These are phyloP conservation scores for Bocquillonia castaneifolia DNA, from an alignment of 441 rosid genomes.

Conservation along the genomic window DNA sequence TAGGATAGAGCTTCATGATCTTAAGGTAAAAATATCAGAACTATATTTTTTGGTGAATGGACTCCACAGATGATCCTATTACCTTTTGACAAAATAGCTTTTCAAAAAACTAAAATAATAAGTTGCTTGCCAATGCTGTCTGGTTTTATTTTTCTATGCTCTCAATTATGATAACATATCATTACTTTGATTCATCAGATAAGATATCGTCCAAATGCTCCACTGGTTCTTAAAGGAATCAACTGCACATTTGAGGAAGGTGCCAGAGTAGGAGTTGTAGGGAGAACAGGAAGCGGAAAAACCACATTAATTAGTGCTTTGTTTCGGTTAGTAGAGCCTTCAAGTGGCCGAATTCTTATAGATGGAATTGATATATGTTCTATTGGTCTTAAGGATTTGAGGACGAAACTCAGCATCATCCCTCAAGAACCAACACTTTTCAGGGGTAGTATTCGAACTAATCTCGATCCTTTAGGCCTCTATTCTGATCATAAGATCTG, in stretches of 20 bases:
- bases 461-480: slow-evolving; percentile 67
- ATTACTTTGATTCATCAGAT: slow-evolving; percentile 39
- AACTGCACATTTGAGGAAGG: slow-evolving; percentile 71
- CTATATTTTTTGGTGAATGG: neutral
- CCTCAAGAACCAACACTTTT: slow-evolving; percentile 91
- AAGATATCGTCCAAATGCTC: slow-evolving; percentile 68
- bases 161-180: neutral
- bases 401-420: slow-evolving; percentile 82
- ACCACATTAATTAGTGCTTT: slow-evolving; percentile 78
- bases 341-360: slow-evolving; percentile 56
- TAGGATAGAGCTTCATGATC: slow-evolving; percentile 63
- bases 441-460: slow-evolving; percentile 67
- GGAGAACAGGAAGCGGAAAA: slow-evolving; percentile 94
- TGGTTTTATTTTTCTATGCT: too few relatives aligned
- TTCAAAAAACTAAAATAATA: too few relatives aligned
- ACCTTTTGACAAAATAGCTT: too few relatives aligned
- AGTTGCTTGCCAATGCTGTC: too few relatives aligned
- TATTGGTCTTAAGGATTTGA: slow-evolving; percentile 73
- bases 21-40: slow-evolving; percentile 43
- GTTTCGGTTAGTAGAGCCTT: slow-evolving; percentile 81
- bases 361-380: slow-evolving; percentile 69
- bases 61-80: too few relatives aligned
- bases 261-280: slow-evolving; percentile 73
- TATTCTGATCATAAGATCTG: slow-evolving; percentile 78
- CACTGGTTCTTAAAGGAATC: slow-evolving; percentile 69